phyloP scores from a whole-genome alignment of 768 basidiomycete genomes.

The Pleurotus ostreatus region DNA sequence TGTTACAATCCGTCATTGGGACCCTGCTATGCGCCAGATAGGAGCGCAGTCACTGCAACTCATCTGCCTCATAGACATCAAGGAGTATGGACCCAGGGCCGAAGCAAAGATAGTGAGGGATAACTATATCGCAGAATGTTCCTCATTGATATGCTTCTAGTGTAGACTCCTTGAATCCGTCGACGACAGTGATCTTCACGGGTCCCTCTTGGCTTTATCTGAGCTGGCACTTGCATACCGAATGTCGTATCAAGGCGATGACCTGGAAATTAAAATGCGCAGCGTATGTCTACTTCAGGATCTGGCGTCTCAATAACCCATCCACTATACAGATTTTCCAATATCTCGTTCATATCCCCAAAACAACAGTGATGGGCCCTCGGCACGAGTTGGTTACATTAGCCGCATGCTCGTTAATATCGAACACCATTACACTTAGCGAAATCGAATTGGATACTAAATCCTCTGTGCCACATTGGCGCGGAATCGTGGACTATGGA shows the following conservation, averaged over 20 bases:
- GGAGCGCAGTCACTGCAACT: conserved; percentile 71
- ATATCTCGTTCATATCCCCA: conserved; percentile 52
- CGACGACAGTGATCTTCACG: conserved; percentile 75
- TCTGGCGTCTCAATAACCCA: not conserved
- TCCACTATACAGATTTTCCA: conserved; percentile 54
- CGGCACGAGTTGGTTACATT: conserved; percentile 70
- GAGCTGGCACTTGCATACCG: conserved; percentile 67
- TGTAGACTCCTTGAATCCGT: conserved; percentile 52
- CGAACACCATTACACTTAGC: conserved; percentile 52
- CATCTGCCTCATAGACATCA: conserved; percentile 62
- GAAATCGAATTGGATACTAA: conserved; percentile 41
- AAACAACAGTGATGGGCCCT: conserved; percentile 54
- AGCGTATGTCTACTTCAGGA: conserved; percentile 34
- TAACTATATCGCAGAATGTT: conserved; percentile 5
- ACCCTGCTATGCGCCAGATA: conserved; percentile 70
- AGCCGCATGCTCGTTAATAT: conserved; percentile 70
- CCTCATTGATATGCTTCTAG: conserved; percentile 29
- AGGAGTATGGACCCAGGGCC: conserved; percentile 45
- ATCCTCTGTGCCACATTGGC: conserved; percentile 58
- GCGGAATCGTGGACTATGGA: conserved; percentile 61
- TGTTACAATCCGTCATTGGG: conserved; percentile 87
- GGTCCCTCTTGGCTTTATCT: conserved; percentile 68
- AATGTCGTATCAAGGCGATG: conserved; percentile 23
- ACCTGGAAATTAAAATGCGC: conserved; percentile 33
- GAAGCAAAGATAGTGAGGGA: conserved; percentile 49